Evolutionary conservation across 768 basidiomycete genomes (phyloP).

Genomic region (Udeniomyces megalosporus): DNA sequence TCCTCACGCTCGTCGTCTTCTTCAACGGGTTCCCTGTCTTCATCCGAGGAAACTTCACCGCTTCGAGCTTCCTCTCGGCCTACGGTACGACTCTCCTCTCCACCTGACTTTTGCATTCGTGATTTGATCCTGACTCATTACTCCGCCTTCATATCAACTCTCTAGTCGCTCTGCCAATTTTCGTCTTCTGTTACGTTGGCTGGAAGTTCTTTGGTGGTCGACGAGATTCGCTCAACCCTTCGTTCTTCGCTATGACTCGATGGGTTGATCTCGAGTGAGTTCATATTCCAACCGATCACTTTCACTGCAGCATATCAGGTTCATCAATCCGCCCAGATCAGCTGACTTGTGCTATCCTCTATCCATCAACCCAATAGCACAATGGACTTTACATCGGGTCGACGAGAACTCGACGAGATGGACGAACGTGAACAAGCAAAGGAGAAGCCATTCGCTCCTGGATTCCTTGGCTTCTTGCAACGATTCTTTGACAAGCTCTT

Average conservation of each 20-base stretch:
- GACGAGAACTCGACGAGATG: constrained; percentile 19
- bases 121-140: too few species aligned
- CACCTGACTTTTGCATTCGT: background rate
- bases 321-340: background rate
- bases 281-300: background rate
- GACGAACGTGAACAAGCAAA: constrained; percentile 10
- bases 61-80: constrained; percentile 18
- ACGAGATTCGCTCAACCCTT: background rate
- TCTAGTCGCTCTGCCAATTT: constrained; percentile 17
- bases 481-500: too few species aligned
- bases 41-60: constrained; percentile 21
- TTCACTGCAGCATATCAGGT: background rate
- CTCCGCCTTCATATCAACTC: background rate
- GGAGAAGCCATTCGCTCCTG: background rate
- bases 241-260: constrained; percentile 16
- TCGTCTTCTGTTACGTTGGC: constrained; percentile 19
- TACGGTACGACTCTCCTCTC: constrained; percentile 17
- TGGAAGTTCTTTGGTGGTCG: constrained; percentile 20
- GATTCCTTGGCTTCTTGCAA: too few species aligned
- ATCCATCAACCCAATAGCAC: background rate
- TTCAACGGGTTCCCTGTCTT: constrained; percentile 25
- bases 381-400: constrained; percentile 21
- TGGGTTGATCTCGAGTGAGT: constrained; percentile 14
- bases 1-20: constrained; percentile 18
- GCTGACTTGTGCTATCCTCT: background rate